Evolutionary conservation across 2,329 filamentous ascomycete species (phyloP), one percentile per base, ranked within the genome.

Genomic region (Colletotrichum gigasporum): DNA sequence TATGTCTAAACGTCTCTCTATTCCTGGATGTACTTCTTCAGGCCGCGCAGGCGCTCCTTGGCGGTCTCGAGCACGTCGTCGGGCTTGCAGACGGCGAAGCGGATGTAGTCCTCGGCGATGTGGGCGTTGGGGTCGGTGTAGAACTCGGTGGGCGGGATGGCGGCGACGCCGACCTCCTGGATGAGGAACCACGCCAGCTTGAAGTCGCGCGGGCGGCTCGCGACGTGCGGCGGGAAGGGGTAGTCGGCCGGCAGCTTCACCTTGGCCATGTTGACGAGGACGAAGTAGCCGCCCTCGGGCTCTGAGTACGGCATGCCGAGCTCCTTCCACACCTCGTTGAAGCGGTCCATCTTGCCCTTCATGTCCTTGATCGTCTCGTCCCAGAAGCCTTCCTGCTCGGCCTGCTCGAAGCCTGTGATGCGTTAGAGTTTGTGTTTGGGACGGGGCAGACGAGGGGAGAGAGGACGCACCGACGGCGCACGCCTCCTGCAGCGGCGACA

Each of bases 171-270:
- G 18, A 99, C 83, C 81, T 99, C 95, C 76, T 94, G 94, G 78
- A 99, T 99, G 71, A 97, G 80, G 81, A 98, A 98, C 95, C 95
- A 99, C 34, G 90, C 88, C 47, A 99, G 86, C 83, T 97, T 93
- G 81, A 98, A 99, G 76, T 99, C 96, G 28, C 96, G 85, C 22
- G 96, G 93, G 2, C 96, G 87, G 72, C 85, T 89, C 12, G 91
- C 92, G 34, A 99, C 95, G 74, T 97, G 93, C 1, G 90, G 84
- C 26, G 96, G 96, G 83, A 98, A 98, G 0, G 90, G 87, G 76
- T 98, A 99, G 74, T 90, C 89, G 4, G 85, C 85, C 0, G 96
- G 96, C 5, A 99, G 76, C 75, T 91, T 88, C 61, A 99, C 93
- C 75, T 95, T 94, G 61, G 87, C 84, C 84, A 98, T 90, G 81